Conservation (phyloP, 176 grass and related monocot species). For the Pharus latifolius region DNA sequence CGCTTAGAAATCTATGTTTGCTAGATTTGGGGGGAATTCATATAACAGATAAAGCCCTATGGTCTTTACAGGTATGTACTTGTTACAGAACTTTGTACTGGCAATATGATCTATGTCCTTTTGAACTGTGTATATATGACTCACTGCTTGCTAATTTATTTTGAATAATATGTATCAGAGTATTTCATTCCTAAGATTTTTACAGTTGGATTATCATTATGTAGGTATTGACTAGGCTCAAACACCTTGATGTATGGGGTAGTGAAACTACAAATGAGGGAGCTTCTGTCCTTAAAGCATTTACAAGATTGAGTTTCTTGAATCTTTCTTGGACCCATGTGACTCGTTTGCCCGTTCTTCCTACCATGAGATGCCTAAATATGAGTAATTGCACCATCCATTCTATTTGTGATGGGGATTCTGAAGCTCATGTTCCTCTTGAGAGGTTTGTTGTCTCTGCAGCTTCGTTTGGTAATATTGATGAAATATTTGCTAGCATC, state of each 20-base stretch:
- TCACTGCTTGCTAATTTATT: conserved; percentile 7
- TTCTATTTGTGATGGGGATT: conserved; percentile 45
- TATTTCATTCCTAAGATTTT: neutral
- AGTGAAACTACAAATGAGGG: conserved; percentile 59
- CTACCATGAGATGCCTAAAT: conserved; percentile 44
- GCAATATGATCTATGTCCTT: neutral
- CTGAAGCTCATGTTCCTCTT: conserved; percentile 25
- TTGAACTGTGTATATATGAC: neutral
- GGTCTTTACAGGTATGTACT: conserved; percentile 50
- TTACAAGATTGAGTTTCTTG: conserved; percentile 57
- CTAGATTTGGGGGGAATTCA: conserved; percentile 74
- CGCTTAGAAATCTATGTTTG: conserved; percentile 37
- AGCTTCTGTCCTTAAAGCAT: conserved; percentile 39
- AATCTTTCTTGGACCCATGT: conserved; percentile 78
- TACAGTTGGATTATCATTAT: conserved; percentile 14
- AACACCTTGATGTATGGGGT: conserved; percentile 89
- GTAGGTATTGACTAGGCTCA: conserved; percentile 64
- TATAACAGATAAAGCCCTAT: conserved; percentile 47
- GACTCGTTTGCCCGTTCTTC: conserved; percentile 41
- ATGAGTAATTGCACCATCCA: conserved; percentile 72
- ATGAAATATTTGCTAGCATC: conserved; percentile 46
- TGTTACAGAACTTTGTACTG: too few relatives aligned
- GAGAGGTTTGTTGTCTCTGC: conserved; percentile 33
- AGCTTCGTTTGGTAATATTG: conserved; percentile 39
- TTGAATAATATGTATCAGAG: neutral